Evolutionary conservation across 805 yeast genomes (phyloP).

Genomic region (Blastobotrys mokoenaii): DNA sequence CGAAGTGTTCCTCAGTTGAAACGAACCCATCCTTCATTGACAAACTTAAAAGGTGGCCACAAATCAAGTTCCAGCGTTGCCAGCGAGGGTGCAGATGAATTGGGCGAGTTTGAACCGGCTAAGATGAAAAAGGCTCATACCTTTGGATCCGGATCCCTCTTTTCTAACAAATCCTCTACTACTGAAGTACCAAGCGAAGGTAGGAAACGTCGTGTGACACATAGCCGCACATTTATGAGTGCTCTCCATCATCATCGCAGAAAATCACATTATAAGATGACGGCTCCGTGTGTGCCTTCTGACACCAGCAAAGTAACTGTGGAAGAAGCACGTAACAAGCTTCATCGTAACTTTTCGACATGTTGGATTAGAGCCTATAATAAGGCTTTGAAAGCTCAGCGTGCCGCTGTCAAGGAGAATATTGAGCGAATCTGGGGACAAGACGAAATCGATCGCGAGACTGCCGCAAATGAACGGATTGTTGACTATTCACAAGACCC

Average conservation of each 20-base stretch:
- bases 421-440: slow-evolving; percentile 23
- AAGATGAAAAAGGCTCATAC: neutral
- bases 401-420: slow-evolving; percentile 32
- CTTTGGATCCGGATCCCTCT: too few species aligned
- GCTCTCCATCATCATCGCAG: too few species aligned
- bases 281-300: neutral
- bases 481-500: slow-evolving; percentile 41
- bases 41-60: neutral
- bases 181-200: neutral
- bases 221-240: neutral
- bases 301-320: slow-evolving; percentile 16
- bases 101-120: neutral
- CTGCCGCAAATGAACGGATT: slow-evolving; percentile 38
- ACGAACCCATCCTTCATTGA: neutral
- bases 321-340: slow-evolving; percentile 27
- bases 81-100: neutral
- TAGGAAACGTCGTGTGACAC: neutral
- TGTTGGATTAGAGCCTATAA: slow-evolving; percentile 68
- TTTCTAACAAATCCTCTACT: neutral
- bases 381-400: slow-evolving; percentile 24
- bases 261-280: neutral
- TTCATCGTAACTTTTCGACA: slow-evolving; percentile 42
- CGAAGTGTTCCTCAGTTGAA: slow-evolving; percentile 2
- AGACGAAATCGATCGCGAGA: slow-evolving; percentile 27
- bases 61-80: neutral